phyloP scores from a whole-genome alignment of 495 filamentous ascomycete genomes.

The Xylaria grammica region DNA sequence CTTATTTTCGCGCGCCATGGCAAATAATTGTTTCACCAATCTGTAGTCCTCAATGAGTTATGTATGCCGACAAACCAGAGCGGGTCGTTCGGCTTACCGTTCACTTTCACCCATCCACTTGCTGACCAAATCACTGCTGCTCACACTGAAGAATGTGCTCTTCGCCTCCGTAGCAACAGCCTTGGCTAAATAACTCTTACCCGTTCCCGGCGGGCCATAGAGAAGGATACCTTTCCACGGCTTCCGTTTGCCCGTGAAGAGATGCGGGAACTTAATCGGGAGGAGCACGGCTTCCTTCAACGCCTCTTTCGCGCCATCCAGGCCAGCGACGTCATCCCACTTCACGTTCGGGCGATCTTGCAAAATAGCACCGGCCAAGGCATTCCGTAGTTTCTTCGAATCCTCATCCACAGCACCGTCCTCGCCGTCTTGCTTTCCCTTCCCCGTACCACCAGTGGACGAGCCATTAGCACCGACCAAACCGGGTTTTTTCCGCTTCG shows the following conservation, averaged over 20 bases:
- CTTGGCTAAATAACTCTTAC: conserved; percentile 96
- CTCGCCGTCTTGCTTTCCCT: conserved; percentile 55
- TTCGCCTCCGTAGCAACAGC: conserved; percentile 98
- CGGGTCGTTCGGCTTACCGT: conserved; percentile 62
- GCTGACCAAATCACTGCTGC: conserved; percentile 92
- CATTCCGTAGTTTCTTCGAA: conserved; percentile 89
- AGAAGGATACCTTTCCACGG: conserved; percentile 98
- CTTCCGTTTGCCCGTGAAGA: conserved; percentile 95
- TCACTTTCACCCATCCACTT: conserved; percentile 99
- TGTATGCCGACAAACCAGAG: background rate
- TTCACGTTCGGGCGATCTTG: conserved; percentile 92
- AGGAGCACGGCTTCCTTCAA: conserved; percentile 96
- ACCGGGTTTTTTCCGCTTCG: conserved; percentile 71
- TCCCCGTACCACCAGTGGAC: conserved; percentile 67
- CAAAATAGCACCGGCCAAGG: conserved; percentile 89
- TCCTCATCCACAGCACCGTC: conserved; percentile 76
- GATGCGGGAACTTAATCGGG: conserved; percentile 96
- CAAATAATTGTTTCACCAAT: conserved; percentile 95
- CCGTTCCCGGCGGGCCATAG: conserved; percentile 95
- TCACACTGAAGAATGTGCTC: conserved; percentile 99
- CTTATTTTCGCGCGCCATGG: conserved; percentile 97
- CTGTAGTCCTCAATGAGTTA: conserved; percentile 49
- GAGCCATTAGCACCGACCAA: conserved; percentile 89
- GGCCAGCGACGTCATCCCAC: conserved; percentile 98
- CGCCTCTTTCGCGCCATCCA: conserved; percentile 94